Conservation (phyloP, 73 alveolate genomes). For the Strombidium stylifer region DNA sequence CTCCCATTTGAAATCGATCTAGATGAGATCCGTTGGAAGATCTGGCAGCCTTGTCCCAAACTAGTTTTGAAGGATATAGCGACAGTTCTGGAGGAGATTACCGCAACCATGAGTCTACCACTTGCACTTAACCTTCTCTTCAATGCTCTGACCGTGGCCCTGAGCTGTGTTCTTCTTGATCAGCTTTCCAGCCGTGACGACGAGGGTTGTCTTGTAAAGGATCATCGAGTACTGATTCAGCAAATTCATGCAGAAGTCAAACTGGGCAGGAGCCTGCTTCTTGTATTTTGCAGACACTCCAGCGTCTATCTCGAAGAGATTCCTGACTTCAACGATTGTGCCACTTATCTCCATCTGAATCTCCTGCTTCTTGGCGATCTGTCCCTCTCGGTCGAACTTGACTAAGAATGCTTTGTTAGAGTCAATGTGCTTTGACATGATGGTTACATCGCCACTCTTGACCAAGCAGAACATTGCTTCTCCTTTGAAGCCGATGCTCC, state of each 20-base stretch:
- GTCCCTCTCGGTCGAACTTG: neutral
- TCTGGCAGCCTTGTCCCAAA: too few relatives aligned
- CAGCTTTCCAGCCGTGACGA: too few relatives aligned
- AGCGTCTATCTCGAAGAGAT: neutral
- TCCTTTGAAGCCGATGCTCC: conserved; percentile 37
- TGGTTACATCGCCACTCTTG: conserved; percentile 8
- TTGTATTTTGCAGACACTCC: conserved; percentile 3
- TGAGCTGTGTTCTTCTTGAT: too few relatives aligned
- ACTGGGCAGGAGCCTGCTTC: neutral
- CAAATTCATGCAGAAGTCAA: neutral
- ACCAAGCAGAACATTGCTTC: conserved; percentile 20
- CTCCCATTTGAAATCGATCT: too few relatives aligned
- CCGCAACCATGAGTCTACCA: too few relatives aligned
- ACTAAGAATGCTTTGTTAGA: conserved; percentile 1
- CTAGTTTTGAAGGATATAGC: too few relatives aligned
- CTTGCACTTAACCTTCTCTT: too few relatives aligned
- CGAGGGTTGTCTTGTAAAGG: too few relatives aligned
- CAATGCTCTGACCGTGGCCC: too few relatives aligned
- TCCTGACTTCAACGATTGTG: conserved; percentile 19
- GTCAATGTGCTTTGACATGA: neutral
- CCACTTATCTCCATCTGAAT: neutral
- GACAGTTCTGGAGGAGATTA: too few relatives aligned
- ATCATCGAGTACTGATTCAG: neutral
- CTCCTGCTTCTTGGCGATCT: neutral
- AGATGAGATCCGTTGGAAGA: too few relatives aligned